A percentile compares a stretch with the other conserved stretches of the same genome.
Conservation (phyloP, 768 basidiomycete species). For the Asterophora lycoperdoides region DNA sequence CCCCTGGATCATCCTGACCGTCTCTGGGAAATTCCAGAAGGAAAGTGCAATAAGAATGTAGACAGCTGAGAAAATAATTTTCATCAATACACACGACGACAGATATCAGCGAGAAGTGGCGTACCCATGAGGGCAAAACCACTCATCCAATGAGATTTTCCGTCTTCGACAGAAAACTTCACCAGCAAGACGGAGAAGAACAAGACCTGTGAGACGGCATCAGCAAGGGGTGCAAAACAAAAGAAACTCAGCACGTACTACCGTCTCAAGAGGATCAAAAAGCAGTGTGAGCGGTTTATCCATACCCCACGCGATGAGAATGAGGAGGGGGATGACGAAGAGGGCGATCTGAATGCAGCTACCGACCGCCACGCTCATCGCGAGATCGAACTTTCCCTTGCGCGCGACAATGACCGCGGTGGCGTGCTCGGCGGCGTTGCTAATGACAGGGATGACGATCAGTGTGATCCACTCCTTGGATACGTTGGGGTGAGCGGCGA, state of each 20-base stretch:
- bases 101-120: constrained; percentile 7
- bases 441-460: constrained; percentile 40
- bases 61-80: constrained; percentile 21
- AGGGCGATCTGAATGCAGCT: constrained; percentile 41
- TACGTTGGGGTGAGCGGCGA: constrained; percentile 32
- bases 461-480: constrained; percentile 44
- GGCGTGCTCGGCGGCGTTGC: constrained; percentile 39
- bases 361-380: constrained; percentile 40
- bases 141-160: constrained; percentile 47
- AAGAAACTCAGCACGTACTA: constrained; percentile 20
- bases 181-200: constrained; percentile 39
- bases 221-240: neutral
- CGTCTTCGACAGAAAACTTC: constrained; percentile 43
- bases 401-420: constrained; percentile 40
- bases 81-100: neutral
- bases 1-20: constrained; percentile 30
- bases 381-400: constrained; percentile 40
- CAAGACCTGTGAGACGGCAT: constrained; percentile 20
- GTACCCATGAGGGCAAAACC: constrained; percentile 33
- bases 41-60: constrained; percentile 34
- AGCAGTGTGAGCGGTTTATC: constrained; percentile 35
- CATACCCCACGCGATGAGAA: constrained; percentile 38
- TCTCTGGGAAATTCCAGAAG: constrained; percentile 40
- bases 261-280: constrained; percentile 37
- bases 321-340: constrained; percentile 37